phyloP scores from a whole-genome alignment of 495 filamentous ascomycete genomes.

The Penicillium malachiteum region DNA sequence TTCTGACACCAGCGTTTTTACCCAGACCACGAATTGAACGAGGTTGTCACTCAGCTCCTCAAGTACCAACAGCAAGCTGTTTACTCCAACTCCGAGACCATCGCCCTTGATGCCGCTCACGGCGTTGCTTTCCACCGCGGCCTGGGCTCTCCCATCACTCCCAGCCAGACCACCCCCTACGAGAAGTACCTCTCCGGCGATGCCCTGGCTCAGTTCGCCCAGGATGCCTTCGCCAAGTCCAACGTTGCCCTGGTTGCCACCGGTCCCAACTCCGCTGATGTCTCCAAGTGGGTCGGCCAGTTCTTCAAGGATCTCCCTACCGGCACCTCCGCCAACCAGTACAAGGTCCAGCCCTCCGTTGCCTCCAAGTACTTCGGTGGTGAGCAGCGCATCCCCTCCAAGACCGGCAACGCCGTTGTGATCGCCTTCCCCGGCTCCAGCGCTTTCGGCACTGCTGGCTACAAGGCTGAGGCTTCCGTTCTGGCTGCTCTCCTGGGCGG shows the following conservation, averaged over 20 bases:
- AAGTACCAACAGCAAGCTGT: slow-evolving; percentile 68
- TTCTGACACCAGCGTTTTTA: slow-evolving; percentile 12
- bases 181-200: slow-evolving; percentile 75
- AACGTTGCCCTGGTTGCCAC: slow-evolving; percentile 91
- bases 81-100: slow-evolving; percentile 59
- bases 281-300: slow-evolving; percentile 88
- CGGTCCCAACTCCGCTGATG: slow-evolving; percentile 70
- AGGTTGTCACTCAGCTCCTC: slow-evolving; percentile 75
- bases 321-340: slow-evolving; percentile 33
- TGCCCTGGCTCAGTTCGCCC: slow-evolving; percentile 67
- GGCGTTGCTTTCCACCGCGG: slow-evolving; percentile 90
- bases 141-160: slow-evolving; percentile 73
- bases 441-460: slow-evolving; percentile 64
- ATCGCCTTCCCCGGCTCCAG: slow-evolving; percentile 90
- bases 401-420: slow-evolving; percentile 71
- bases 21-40: slow-evolving; percentile 81
- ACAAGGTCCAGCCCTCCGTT: slow-evolving; percentile 37
- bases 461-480: slow-evolving; percentile 87
- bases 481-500: slow-evolving; percentile 89
- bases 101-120: slow-evolving; percentile 85
- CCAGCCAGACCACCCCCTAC: slow-evolving; percentile 64
- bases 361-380: slow-evolving; percentile 88
- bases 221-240: slow-evolving; percentile 76
- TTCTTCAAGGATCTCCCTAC: slow-evolving; percentile 67
- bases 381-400: slow-evolving; percentile 83